Conservation (phyloP, 306 rosid species). For the Lathyrus sativus region DNA sequence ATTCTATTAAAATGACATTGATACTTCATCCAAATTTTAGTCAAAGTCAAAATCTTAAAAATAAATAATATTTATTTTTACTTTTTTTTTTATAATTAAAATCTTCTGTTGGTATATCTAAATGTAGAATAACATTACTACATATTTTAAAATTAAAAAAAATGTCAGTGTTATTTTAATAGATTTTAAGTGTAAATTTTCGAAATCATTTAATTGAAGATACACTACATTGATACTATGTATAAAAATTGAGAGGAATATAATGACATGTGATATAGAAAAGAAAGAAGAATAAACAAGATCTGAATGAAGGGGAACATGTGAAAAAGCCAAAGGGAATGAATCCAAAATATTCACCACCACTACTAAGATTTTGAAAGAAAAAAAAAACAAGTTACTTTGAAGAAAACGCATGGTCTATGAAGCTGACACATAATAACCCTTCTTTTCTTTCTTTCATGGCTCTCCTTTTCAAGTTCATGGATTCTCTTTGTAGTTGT, state of each 20-base stretch:
- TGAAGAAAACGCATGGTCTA: slow-evolving; percentile 61
- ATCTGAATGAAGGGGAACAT: slow-evolving; percentile 42
- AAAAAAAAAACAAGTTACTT: slow-evolving; percentile 40
- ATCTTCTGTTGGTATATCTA: too few species aligned
- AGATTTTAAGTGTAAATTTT: too few species aligned
- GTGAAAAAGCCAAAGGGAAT: slow-evolving; percentile 66
- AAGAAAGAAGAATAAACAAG: slow-evolving; percentile 37
- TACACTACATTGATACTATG: not conserved
- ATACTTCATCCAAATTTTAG: too few species aligned
- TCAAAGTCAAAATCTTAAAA: too few species aligned
- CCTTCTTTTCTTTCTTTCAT: slow-evolving; percentile 31
- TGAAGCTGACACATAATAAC: slow-evolving; percentile 53
- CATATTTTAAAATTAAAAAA: too few species aligned
- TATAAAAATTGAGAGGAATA: slow-evolving; percentile 22
- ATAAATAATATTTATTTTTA: too few species aligned
- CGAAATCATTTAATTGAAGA: not conserved
- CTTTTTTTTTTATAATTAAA: too few species aligned
- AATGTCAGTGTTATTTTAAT: too few species aligned
- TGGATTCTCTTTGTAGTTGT: slow-evolving; percentile 75
- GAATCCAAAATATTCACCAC: slow-evolving; percentile 37
- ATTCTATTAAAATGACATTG: too few species aligned
- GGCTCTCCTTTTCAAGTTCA: slow-evolving; percentile 88
- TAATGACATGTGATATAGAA: not conserved
- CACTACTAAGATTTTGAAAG: slow-evolving; percentile 1
- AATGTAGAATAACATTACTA: too few species aligned